phyloP scores from a whole-genome alignment of 257 asterid species.

The Schizonepeta tenuifolia region DNA sequence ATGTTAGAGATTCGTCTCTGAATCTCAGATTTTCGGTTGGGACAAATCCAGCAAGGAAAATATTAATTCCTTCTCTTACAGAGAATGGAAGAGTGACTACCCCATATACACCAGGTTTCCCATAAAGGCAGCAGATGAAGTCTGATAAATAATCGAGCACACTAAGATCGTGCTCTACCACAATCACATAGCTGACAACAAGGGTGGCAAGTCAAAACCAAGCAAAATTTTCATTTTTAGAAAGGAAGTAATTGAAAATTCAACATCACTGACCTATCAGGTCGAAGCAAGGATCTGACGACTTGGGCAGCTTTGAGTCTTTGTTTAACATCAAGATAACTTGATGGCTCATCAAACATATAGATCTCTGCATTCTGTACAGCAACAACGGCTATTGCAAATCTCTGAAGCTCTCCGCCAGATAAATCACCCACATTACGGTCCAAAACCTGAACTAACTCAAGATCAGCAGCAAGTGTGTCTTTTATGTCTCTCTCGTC shows the following conservation, averaged over 20 bases:
- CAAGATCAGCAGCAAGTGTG: constrained; percentile 78
- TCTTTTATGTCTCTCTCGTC: constrained; percentile 87
- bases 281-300: constrained; percentile 90
- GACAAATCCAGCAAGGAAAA: constrained; percentile 92
- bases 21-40: constrained; percentile 94
- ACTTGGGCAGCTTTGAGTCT: constrained; percentile 99
- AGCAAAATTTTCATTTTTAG: constrained; percentile 2
- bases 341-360: constrained; percentile 99
- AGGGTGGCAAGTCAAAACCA: constrained; percentile 20
- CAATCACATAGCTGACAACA: constrained; percentile 81
- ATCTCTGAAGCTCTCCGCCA: constrained; percentile 99
- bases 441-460: constrained; percentile 90
- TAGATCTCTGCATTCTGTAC: constrained; percentile 94
- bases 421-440: constrained; percentile 97
- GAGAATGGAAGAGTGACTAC: constrained; percentile 97
- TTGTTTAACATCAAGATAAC: constrained; percentile 98
- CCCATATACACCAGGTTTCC: constrained; percentile 96
- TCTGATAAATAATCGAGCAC: constrained; percentile 94
- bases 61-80: constrained; percentile 97
- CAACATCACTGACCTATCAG: constrained; percentile 60
- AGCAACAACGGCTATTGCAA: constrained; percentile 97
- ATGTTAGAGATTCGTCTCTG: constrained; percentile 89
- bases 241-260: constrained; percentile 8
- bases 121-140: constrained; percentile 96
- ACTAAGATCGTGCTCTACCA: constrained; percentile 97